Conservation (phyloP, 139 green algal genomes). For the Closterium sp. region DNA sequence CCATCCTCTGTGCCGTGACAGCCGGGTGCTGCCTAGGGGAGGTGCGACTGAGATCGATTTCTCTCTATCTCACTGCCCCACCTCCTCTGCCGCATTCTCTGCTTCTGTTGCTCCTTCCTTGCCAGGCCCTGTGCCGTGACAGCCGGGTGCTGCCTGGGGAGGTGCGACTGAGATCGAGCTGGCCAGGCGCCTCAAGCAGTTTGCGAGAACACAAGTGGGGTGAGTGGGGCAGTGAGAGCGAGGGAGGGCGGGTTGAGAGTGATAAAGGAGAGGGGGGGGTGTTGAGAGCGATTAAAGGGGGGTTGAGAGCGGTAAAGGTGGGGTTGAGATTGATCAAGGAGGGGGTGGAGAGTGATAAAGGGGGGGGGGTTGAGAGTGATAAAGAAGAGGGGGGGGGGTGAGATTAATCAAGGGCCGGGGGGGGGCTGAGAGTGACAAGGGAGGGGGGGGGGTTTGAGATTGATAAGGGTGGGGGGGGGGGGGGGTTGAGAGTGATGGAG, state of each 20-base stretch:
- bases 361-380: too few species aligned
- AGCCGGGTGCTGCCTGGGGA: conserved; percentile 75
- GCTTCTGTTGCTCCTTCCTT: not conserved
- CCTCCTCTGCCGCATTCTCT: not conserved
- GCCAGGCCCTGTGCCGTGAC: conserved; percentile 73
- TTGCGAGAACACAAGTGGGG: conserved; percentile 80
- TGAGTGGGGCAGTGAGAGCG: conserved; percentile 1
- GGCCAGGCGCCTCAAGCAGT: conserved; percentile 62
- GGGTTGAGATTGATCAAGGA: too few species aligned
- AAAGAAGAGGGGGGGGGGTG: too few species aligned
- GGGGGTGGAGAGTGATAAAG: too few species aligned
- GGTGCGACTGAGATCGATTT: conserved; percentile 90
- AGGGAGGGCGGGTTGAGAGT: not conserved
- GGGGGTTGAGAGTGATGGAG: too few species aligned
- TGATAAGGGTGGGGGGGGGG: too few species aligned
- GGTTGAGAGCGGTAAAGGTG: not conserved
- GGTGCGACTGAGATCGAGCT: conserved; percentile 90
- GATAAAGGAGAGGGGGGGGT: not conserved
- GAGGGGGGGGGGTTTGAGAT: too few species aligned
- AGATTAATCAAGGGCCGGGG: too few species aligned
- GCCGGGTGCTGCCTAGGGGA: conserved; percentile 76
- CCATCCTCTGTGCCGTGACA: conserved; percentile 55
- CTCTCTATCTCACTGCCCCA: too few species aligned
- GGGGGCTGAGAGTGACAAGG: too few species aligned
- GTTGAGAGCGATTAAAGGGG: too few species aligned